Evolutionary conservation across 2,329 filamentous ascomycete species (phyloP), one percentile per base, ranked within the genome.

Genomic region (Lachnellula hyalina): DNA sequence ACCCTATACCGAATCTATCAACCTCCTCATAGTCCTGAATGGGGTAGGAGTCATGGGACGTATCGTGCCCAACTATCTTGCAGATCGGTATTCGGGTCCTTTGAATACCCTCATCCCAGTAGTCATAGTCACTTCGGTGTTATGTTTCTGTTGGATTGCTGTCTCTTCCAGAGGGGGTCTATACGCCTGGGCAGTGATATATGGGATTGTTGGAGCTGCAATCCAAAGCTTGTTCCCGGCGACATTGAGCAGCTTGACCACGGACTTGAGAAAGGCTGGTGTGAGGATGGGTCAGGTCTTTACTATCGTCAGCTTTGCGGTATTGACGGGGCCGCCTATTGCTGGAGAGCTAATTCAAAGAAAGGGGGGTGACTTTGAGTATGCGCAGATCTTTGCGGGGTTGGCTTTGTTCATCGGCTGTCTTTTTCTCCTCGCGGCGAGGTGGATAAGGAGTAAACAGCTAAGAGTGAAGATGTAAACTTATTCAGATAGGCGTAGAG

Each of bases 251-350:
- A 77, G 74, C 49, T 66, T 83, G 54, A 81, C 77, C 0, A 73
- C 73, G 0, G 77, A 83, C 62, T 54, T 80, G 55, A 74, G 74
- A 57, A 81, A 79, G 65, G 70, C 72, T 5, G 80, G 80, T 0
- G 75, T 78, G n/a, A 70, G 79, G n/a, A 78, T 81, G 68, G 80
- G 80, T 1, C 79, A 82, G 76, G 73, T 77, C 5, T 75, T 83
- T 49, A 65, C 73, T 21, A 73, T 81, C 52, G 74, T 81, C 17
- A 75, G 74, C n/a, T 73, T 83, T 50, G 77, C 79, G 0, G 75
- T 74, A 2, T 65, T 83, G 49, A 80, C 76, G 3, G 80, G 81
- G 0, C 75, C 79, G 4, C 78, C 80, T 0, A 78, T 82, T 55
- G 78, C 75, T 2, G 80, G 80, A 3, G 76, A 75, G 2, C 65